Evolutionary conservation across 2,329 filamentous ascomycete species (phyloP).

Genomic region (Chaetomium sp.): DNA sequence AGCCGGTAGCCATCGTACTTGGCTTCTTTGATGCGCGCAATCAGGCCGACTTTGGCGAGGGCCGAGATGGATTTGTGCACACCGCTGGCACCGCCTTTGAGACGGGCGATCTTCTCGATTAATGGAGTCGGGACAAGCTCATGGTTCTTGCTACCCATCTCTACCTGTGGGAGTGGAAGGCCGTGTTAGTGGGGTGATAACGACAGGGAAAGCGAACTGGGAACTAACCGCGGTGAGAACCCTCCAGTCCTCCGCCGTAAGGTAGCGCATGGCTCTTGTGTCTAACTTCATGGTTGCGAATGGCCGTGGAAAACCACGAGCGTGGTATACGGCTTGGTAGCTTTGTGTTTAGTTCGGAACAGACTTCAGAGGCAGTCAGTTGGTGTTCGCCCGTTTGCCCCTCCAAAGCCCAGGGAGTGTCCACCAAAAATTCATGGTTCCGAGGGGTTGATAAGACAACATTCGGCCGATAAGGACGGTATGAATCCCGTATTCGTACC

Average conservation of each 20-base stretch:
- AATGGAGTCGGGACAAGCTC: conserved; percentile 91
- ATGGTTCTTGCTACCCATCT: conserved; percentile 93
- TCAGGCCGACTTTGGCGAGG: conserved; percentile 88
- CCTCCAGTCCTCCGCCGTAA: conserved; percentile 90
- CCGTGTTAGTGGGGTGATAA: conserved; percentile 32
- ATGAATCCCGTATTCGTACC: background rate
- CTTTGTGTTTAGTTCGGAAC: background rate
- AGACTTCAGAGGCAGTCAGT: background rate
- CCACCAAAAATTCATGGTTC: conserved; percentile 30
- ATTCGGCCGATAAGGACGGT: conserved; percentile 12
- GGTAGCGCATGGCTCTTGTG: conserved; percentile 88
- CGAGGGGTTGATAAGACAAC: conserved; percentile 28
- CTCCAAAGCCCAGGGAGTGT: conserved; percentile 22
- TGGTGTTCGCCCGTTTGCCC: conserved; percentile 20
- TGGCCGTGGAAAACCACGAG: conserved; percentile 9
- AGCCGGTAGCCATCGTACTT: conserved; percentile 97
- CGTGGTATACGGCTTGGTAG: background rate
- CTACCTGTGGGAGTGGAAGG: conserved; percentile 63
- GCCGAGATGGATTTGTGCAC: conserved; percentile 86
- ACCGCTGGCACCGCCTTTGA: conserved; percentile 75
- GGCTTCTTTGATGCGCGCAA: conserved; percentile 90
- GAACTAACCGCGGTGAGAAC: conserved; percentile 82
- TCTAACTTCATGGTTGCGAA: conserved; percentile 80
- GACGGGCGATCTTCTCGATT: conserved; percentile 80
- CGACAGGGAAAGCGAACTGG: conserved; percentile 35